Evolutionary conservation across 2,329 filamentous ascomycete genomes (phyloP).

Genomic region (Diplocarpon mali): DNA sequence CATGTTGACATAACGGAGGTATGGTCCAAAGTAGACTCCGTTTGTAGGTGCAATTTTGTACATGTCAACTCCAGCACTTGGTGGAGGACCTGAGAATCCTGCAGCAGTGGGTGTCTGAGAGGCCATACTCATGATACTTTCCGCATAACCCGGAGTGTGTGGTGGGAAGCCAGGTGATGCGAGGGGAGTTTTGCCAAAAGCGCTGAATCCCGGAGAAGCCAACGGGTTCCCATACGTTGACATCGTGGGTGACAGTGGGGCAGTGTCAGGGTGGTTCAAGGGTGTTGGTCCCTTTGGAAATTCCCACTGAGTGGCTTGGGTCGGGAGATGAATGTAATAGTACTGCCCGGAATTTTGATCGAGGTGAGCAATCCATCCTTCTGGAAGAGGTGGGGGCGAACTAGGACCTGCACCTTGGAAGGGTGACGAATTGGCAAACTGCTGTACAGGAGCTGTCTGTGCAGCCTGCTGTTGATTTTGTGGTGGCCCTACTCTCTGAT

Average conservation of each 20-base stretch:
- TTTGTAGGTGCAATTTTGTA: conserved; percentile 92
- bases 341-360: conserved; percentile 95
- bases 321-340: conserved; percentile 95
- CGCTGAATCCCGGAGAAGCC: conserved; percentile 49
- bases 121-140: conserved; percentile 75
- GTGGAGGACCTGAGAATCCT: conserved; percentile 84
- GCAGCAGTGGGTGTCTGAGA: conserved; percentile 62
- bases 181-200: conserved; percentile 50
- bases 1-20: conserved; percentile 94
- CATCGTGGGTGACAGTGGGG: conserved; percentile 67
- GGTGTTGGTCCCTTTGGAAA: conserved; percentile 94
- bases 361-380: conserved; percentile 96
- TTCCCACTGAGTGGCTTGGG: conserved; percentile 96
- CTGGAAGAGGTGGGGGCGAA: conserved; percentile 84
- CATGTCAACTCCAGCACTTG: conserved; percentile 79
- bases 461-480: conserved; percentile 21
- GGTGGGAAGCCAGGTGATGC: conserved; percentile 76
- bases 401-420: conserved; percentile 49
- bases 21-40: conserved; percentile 95
- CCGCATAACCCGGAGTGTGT: conserved; percentile 72
- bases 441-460: conserved; percentile 17
- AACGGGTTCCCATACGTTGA: conserved; percentile 68
- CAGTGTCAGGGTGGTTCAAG: conserved; percentile 61
- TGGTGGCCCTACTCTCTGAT: conserved; percentile 42
- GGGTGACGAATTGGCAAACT: conserved; percentile 29